Evolutionary conservation across 495 filamentous ascomycete genomes (phyloP), one percentile per base, ranked within the genome.

Genomic region (Penicillium argentinense): DNA sequence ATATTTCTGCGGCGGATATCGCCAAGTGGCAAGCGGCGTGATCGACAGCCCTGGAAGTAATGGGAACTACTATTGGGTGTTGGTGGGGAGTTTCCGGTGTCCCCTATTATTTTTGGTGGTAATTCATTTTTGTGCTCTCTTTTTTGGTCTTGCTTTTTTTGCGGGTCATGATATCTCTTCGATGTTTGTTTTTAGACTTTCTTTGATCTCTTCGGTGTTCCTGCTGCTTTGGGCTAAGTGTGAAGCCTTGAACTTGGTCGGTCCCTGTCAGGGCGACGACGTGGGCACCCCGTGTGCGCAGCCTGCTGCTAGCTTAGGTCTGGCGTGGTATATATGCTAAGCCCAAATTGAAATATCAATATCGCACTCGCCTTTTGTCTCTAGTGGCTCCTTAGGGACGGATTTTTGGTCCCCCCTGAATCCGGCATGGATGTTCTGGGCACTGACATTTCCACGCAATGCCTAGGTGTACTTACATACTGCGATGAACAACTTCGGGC

Each of bases 1-100:
- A 66, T 46, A 69, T 73, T 29, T 60, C 69, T 1, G 36, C 51
- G 1, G 56, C 54, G 3, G 66, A 73, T 17, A 71, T 73, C 40
- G 56, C 57, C 1, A 47, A 44, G 11, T 71, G 69, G 67, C 66
- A 71, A 45, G 34, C 44, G 16, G 56, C 59, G n/a, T 71, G 53
- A 59, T 49, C 14, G 14, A 14, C 8, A 36, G 17, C 14, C 33
- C 11, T 7, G 21, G 28, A 27, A 5, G 18, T 16, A 36, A 24
- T 13, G 17, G n/a, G 23, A 14, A 27, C 23, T 34, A 14, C 42
- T 19, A 36, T 41, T 34, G 30, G 47, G 44, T 45, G 24, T 49
- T 41, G 26, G 9, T 54, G 29, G 30, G 57, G 54, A 42, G 40
- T 58, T 54, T 29, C n/a, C 14, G 48, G 55, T 34, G 44, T 39